A percentile compares a stretch with the other conserved stretches of the same genome.
phyloP scores from a whole-genome alignment of 2,329 filamentous ascomycete genomes.

The Colletotrichum karsti region DNA sequence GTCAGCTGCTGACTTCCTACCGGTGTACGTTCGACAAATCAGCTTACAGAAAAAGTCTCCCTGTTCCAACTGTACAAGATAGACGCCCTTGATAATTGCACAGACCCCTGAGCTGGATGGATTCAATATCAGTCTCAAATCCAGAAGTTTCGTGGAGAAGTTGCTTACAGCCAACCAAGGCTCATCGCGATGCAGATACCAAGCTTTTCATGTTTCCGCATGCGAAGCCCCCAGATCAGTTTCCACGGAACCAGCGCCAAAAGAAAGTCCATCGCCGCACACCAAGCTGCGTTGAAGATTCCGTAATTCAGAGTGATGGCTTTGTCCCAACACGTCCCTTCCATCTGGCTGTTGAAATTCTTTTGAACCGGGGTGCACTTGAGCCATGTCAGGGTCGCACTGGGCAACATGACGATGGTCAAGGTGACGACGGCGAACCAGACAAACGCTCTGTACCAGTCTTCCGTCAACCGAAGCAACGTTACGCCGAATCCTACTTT shows the following conservation, averaged over 20 bases:
- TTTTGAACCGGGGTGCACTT: constrained; percentile 35
- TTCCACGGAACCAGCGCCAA: constrained; percentile 40
- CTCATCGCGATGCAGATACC: constrained; percentile 38
- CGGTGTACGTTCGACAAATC: no score
- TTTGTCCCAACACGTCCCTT: constrained; percentile 32
- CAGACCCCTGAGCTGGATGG: background rate
- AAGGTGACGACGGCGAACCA: constrained; percentile 37
- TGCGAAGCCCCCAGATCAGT: constrained; percentile 38
- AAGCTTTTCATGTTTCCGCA: constrained; percentile 38
- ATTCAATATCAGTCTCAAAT: background rate
- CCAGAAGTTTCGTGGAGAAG: background rate
- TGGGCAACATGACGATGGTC: constrained; percentile 30
- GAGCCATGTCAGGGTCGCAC: constrained; percentile 34
- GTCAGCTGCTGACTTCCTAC: background rate
- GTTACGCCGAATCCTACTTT: constrained; percentile 39
- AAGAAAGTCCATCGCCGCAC: constrained; percentile 35
- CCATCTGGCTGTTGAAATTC: constrained; percentile 31
- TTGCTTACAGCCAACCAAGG: constrained; percentile 33
- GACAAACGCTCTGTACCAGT: constrained; percentile 33
- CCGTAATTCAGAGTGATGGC: constrained; percentile 17
- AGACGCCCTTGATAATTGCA: constrained; percentile 14
- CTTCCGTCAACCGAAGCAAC: constrained; percentile 36
- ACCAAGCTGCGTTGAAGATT: constrained; percentile 23
- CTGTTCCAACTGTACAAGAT: constrained; percentile 16
- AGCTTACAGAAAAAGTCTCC: constrained; percentile 9